phyloP scores from a whole-genome alignment of 495 filamentous ascomycete species.

The Trichoderma gamsii region DNA sequence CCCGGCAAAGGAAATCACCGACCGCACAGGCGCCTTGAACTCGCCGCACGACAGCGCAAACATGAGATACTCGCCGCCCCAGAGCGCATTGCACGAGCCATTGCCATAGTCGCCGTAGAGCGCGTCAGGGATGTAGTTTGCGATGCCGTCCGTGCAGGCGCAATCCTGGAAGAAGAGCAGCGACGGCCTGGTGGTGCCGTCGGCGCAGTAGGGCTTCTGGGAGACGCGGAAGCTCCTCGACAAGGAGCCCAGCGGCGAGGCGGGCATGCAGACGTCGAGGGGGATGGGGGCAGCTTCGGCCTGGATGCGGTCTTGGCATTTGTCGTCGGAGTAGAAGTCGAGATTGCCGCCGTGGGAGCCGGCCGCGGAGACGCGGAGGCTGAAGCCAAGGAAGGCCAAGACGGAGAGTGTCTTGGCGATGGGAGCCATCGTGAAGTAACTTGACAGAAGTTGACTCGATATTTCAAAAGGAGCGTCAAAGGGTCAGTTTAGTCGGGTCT shows the following conservation, averaged over 20 bases:
- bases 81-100: not conserved
- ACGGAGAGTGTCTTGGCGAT: not conserved
- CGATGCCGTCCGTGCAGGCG: slow-evolving; percentile 9
- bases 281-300: not conserved
- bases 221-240: not conserved
- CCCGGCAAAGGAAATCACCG: not conserved
- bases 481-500: not conserved
- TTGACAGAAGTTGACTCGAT: not conserved
- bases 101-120: slow-evolving; percentile 9
- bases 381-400: slow-evolving; percentile 1
- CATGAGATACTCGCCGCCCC: slow-evolving; percentile 10
- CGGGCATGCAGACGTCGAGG: slow-evolving; percentile 9
- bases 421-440: not conserved
- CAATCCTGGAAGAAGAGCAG: slow-evolving; percentile 12
- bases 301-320: not conserved
- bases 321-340: slow-evolving; percentile 7
- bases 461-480: not conserved
- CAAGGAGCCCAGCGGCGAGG: not conserved
- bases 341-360: not conserved
- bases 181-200: slow-evolving; percentile 6
- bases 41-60: slow-evolving; percentile 12
- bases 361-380: slow-evolving; percentile 1
- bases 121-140: slow-evolving; percentile 4
- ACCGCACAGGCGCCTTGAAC: not conserved
- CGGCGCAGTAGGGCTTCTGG: slow-evolving; percentile 1